Evolutionary conservation across 768 basidiomycete species (phyloP).

Genomic region (Chlorophyllum brunneum): DNA sequence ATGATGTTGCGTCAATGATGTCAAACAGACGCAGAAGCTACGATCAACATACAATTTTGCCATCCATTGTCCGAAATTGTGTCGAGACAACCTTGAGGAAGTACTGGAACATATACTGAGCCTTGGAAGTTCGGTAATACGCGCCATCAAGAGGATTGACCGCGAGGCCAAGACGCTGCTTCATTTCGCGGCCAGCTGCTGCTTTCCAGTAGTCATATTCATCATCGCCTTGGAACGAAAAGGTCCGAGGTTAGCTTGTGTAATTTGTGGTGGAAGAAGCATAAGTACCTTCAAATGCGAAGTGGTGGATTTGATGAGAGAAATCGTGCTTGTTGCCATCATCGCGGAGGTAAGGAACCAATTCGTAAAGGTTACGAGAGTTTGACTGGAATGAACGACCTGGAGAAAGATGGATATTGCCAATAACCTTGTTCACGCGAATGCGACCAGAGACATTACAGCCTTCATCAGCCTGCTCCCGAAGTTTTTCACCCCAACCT

Average conservation of each 20-base stretch:
- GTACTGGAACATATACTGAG: slow-evolving; percentile 96
- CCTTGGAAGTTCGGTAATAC: slow-evolving; percentile 60
- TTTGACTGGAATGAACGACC: slow-evolving; percentile 93
- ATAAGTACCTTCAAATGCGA: slow-evolving; percentile 63
- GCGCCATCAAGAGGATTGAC: slow-evolving; percentile 75
- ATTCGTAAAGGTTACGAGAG: slow-evolving; percentile 73
- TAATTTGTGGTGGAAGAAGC: background rate
- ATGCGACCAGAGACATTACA: slow-evolving; percentile 91
- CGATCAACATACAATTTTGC: slow-evolving; percentile 46
- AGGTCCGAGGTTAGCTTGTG: slow-evolving; percentile 4
- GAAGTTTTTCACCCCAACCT: slow-evolving; percentile 92
- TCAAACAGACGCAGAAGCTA: background rate
- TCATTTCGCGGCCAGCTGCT: slow-evolving; percentile 56
- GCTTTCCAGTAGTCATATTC: slow-evolving; percentile 73
- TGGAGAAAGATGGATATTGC: slow-evolving; percentile 92
- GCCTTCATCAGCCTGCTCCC: slow-evolving; percentile 89
- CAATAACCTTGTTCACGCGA: slow-evolving; percentile 95
- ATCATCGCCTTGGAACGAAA: slow-evolving; percentile 56
- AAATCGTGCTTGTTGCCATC: slow-evolving; percentile 91
- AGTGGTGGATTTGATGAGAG: slow-evolving; percentile 78
- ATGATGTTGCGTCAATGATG: background rate
- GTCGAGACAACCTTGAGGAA: slow-evolving; percentile 99
- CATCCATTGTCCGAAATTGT: slow-evolving; percentile 82
- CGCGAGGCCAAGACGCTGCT: slow-evolving; percentile 66
- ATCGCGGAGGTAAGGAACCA: slow-evolving; percentile 92